Conservation (phyloP, 495 filamentous ascomycete genomes). For the Aspergillus nidulans region DNA sequence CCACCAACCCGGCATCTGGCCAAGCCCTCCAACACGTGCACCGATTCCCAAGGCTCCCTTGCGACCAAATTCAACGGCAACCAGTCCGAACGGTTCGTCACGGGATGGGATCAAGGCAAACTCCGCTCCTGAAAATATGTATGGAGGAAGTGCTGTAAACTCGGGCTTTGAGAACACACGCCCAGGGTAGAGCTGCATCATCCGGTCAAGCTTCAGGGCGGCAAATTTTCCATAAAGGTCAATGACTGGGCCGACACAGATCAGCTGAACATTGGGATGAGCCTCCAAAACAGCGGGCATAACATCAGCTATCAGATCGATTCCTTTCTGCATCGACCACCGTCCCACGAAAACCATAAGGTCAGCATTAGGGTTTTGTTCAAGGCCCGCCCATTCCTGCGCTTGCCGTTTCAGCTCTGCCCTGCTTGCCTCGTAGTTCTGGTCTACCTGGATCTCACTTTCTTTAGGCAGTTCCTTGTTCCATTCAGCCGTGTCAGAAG, state of each 20-base stretch:
- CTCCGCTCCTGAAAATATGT: slow-evolving; percentile 73
- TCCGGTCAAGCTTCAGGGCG: slow-evolving; percentile 63
- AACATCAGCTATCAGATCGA: slow-evolving; percentile 74
- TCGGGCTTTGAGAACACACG: slow-evolving; percentile 73
- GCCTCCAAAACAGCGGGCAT: slow-evolving; percentile 68
- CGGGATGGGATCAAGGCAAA: slow-evolving; percentile 76
- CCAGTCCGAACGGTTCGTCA: slow-evolving; percentile 78
- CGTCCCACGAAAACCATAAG: slow-evolving; percentile 75
- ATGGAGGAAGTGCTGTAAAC: slow-evolving; percentile 69
- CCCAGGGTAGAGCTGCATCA: slow-evolving; percentile 75
- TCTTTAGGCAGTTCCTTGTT: slow-evolving; percentile 49
- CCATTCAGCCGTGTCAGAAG: slow-evolving; percentile 68
- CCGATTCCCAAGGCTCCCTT: slow-evolving; percentile 76
- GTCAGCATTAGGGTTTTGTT: slow-evolving; percentile 62
- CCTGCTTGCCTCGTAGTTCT: slow-evolving; percentile 52
- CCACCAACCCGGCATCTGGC: slow-evolving; percentile 79
- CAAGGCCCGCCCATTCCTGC: slow-evolving; percentile 71
- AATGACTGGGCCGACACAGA: slow-evolving; percentile 69
- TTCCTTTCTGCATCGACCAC: slow-evolving; percentile 76
- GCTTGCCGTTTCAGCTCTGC: slow-evolving; percentile 60
- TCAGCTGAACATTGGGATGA: slow-evolving; percentile 61
- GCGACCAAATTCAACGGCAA: slow-evolving; percentile 74
- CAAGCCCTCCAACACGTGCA: slow-evolving; percentile 61
- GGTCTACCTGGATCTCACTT: slow-evolving; percentile 53
- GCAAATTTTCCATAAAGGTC: slow-evolving; percentile 78